These are phyloP conservation scores for Cyberlindnera maritima DNA, from an alignment of 805 yeast genomes.

Conservation along the genomic window DNA sequence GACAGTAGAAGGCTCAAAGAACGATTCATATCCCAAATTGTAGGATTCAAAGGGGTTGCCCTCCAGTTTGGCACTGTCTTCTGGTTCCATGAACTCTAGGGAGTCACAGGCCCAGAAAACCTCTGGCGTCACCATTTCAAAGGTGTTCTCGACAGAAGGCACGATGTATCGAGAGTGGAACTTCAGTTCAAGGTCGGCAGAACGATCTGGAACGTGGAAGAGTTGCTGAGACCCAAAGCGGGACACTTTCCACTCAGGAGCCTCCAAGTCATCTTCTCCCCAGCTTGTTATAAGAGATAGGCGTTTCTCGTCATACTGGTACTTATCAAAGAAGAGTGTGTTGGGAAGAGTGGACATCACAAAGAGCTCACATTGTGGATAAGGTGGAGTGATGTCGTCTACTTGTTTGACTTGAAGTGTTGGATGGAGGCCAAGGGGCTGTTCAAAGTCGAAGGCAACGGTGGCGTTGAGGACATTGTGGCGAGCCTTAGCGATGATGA, in stretches of 20 bases:
- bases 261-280: constrained; percentile 59
- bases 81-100: constrained; percentile 15
- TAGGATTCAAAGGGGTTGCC: constrained; percentile 39
- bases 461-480: constrained; percentile 11
- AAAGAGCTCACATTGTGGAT: constrained; percentile 40
- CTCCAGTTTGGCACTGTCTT: constrained; percentile 24
- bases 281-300: constrained; percentile 37
- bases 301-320: constrained; percentile 41
- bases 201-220: constrained; percentile 31
- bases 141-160: constrained; percentile 32
- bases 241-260: constrained; percentile 46
- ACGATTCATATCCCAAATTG: constrained; percentile 42
- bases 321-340: constrained; percentile 50
- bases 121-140: constrained; percentile 34
- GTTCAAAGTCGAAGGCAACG: constrained; percentile 14
- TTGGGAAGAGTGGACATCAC: constrained; percentile 43
- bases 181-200: constrained; percentile 35
- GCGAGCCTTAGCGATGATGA: constrained; percentile 25
- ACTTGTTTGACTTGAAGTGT: constrained; percentile 19
- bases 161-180: constrained; percentile 51
- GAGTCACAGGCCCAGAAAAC: constrained; percentile 52
- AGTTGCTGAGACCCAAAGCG: constrained; percentile 48
- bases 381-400: constrained; percentile 11
- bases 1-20: constrained; percentile 44
- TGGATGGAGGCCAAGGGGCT: constrained; percentile 40